A percentile compares a stretch with the other conserved stretches of the same genome.
These are phyloP conservation scores for Trichoderma breve DNA, from an alignment of 2,329 filamentous ascomycete genomes.

Conservation along the genomic window DNA sequence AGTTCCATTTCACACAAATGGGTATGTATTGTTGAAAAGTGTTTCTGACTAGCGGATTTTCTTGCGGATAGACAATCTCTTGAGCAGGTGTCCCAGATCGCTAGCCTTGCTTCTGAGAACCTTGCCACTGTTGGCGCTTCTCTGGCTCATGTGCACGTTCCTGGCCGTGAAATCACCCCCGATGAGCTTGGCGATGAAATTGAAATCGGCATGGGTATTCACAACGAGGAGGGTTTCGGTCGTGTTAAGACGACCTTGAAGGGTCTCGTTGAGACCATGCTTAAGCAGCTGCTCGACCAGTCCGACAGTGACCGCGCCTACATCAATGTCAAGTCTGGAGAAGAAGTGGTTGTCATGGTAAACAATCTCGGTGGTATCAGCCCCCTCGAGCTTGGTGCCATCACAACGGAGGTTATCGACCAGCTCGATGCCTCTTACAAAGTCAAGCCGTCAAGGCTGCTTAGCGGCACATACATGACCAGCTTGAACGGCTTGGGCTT, in stretches of 20 bases:
- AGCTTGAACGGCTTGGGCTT: conserved; percentile 71
- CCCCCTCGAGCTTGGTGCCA: conserved; percentile 25
- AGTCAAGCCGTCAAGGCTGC: conserved; percentile 47
- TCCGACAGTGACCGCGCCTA: conserved; percentile 55
- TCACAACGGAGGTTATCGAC: conserved; percentile 23
- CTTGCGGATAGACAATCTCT: conserved; percentile 20
- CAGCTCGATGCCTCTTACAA: conserved; percentile 22
- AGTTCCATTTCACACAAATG: background rate
- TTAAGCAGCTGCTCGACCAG: conserved; percentile 59
- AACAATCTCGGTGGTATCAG: conserved; percentile 27
- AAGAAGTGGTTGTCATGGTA: conserved; percentile 31
- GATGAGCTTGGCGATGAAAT: conserved; percentile 52
- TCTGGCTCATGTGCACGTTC: conserved; percentile 54
- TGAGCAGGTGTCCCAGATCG: conserved; percentile 46
- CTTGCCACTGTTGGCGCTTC: conserved; percentile 52
- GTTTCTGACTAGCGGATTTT: background rate
- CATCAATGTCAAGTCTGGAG: conserved; percentile 41
- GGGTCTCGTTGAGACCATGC: conserved; percentile 58
- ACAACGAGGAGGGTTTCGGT: conserved; percentile 39
- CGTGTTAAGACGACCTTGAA: conserved; percentile 48
- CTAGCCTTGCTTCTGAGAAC: conserved; percentile 46
- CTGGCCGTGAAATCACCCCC: conserved; percentile 39
- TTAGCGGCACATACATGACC: conserved; percentile 61
- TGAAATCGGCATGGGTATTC: conserved; percentile 46
- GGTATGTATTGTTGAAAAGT: no score